Conservation (phyloP, 257 asterid genomes). For the Cynanchum wilfordii region DNA sequence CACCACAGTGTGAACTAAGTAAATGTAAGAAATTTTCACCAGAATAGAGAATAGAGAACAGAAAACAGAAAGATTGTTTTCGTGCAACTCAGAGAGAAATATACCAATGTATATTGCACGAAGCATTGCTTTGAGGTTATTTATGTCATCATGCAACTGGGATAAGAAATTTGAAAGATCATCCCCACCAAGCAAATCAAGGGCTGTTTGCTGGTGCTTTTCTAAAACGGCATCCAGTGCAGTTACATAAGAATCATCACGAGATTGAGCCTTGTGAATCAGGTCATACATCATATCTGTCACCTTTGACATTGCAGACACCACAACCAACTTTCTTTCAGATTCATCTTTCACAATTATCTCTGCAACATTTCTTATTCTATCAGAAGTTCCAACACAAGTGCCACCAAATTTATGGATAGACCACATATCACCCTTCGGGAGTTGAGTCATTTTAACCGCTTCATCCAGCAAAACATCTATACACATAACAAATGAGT, state of each 20-base stretch:
- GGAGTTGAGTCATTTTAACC: conserved; percentile 50
- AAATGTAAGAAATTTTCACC: neutral
- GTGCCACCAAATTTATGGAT: conserved; percentile 98
- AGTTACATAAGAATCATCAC: conserved; percentile 59
- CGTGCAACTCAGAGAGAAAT: conserved; percentile 1
- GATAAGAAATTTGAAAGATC: conserved; percentile 59
- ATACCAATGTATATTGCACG: conserved; percentile 90
- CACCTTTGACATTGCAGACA: conserved; percentile 97
- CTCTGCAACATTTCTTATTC: conserved; percentile 81
- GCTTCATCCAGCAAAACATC: conserved; percentile 50
- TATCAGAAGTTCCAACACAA: conserved; percentile 86
- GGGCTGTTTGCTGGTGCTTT: conserved; percentile 74
- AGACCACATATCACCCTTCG: conserved; percentile 86
- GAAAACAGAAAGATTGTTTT: neutral
- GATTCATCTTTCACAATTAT: conserved; percentile 67
- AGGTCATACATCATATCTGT: conserved; percentile 98
- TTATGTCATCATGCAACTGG: conserved; percentile 63
- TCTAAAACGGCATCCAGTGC: conserved; percentile 77
- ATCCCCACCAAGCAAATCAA: conserved; percentile 73
- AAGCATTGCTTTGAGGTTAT: conserved; percentile 84
- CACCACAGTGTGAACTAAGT: conserved; percentile 27
- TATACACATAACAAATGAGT: conserved; percentile 16
- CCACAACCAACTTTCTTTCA: conserved; percentile 74
- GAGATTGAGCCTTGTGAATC: conserved; percentile 69
- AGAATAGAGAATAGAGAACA: neutral